phyloP scores from a whole-genome alignment of 148 eudicot genomes.

The Heliosperma pusillum region DNA sequence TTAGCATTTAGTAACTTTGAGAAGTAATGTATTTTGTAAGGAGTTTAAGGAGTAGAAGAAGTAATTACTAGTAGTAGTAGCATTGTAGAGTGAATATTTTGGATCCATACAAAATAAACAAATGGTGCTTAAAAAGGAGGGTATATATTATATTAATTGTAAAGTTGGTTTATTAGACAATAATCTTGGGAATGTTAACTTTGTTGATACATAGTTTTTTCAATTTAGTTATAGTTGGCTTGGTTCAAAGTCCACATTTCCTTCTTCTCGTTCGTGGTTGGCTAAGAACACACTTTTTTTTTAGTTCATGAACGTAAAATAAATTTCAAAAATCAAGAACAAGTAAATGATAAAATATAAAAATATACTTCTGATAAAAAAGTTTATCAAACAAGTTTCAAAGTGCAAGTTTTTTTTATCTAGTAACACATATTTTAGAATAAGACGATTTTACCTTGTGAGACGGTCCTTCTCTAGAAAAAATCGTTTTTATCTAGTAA shows the following conservation, averaged over 20 bases:
- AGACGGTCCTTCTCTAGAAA: no score
- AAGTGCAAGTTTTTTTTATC: no score
- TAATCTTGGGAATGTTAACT: conserved; percentile 40
- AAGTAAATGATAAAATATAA: no score
- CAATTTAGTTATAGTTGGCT: conserved; percentile 27
- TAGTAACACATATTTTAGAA: no score
- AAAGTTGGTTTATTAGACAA: conserved; percentile 31
- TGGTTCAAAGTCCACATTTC: conserved; percentile 22
- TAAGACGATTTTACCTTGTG: no score
- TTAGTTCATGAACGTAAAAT: no score
- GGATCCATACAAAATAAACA: conserved; percentile 45
- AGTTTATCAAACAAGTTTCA: no score
- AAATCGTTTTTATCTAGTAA: no score
- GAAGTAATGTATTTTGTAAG: conserved; percentile 24
- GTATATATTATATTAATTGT: conserved; percentile 16
- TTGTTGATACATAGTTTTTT: conserved; percentile 14
- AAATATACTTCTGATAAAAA: no score
- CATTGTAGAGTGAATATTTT: conserved; percentile 37
- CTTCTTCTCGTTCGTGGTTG: background rate
- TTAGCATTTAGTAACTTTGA: conserved; percentile 8
- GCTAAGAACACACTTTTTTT: no score
- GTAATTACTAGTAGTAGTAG: background rate
- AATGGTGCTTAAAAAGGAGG: conserved; percentile 31
- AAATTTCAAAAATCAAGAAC: no score
- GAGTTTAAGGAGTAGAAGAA: background rate